Percentiles rank a stretch among this genome's conserved stretches.
Conservation (phyloP, 176 grass and related monocot genomes). For the Phoenix dactylifera region DNA sequence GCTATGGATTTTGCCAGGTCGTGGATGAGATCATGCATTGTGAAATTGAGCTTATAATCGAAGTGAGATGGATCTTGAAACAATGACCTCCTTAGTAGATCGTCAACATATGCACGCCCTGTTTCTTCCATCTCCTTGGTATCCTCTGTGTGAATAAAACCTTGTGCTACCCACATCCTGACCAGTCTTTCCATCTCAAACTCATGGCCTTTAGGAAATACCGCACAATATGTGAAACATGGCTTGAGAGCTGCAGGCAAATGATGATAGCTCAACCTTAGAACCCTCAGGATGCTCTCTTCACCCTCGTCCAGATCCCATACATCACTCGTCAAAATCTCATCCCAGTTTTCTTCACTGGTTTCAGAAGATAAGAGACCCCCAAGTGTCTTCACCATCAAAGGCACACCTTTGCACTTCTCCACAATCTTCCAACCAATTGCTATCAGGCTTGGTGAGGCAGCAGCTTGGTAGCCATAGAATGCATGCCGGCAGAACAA, state of each 20-base stretch:
- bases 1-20: conserved; percentile 19
- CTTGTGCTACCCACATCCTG: conserved; percentile 18
- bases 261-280: conserved; percentile 18
- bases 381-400: too few relatives aligned
- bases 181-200: conserved; percentile 16
- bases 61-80: background rate
- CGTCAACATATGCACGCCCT: conserved; percentile 12
- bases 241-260: conserved; percentile 13
- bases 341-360: conserved; percentile 6
- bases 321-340: conserved; percentile 19
- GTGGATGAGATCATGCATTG: conserved; percentile 24
- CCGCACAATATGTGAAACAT: conserved; percentile 24
- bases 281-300: background rate
- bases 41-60: background rate
- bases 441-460: too few relatives aligned
- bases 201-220: conserved; percentile 17
- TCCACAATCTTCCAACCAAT: too few relatives aligned
- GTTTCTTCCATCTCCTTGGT: conserved; percentile 4
- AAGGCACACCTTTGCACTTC: too few relatives aligned
- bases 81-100: conserved; percentile 19
- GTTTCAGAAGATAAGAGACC: too few relatives aligned
- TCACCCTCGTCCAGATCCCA: conserved; percentile 4
- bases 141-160: conserved; percentile 9
- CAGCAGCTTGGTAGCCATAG: too few relatives aligned
- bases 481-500: too few relatives aligned